Percentiles rank a stretch among this genome's conserved stretches.
These are phyloP conservation scores for Colletotrichum simmondsii DNA, from an alignment of 2,329 filamentous ascomycete species.

Conservation along the genomic window DNA sequence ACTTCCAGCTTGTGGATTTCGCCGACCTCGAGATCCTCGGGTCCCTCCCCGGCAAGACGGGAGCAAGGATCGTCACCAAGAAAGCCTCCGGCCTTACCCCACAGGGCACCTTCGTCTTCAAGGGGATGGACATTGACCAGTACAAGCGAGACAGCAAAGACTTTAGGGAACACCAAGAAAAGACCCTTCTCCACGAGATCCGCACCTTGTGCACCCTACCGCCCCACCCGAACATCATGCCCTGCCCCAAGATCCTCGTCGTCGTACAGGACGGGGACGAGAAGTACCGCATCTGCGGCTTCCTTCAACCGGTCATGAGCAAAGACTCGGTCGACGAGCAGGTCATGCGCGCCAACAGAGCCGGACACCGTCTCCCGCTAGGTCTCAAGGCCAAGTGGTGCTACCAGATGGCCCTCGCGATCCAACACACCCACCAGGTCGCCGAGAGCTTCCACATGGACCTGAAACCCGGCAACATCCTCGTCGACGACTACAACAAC, in stretches of 20 bases:
- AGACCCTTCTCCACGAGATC: slow-evolving; percentile 35
- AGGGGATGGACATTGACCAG: slow-evolving; percentile 32
- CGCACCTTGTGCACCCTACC: slow-evolving; percentile 30
- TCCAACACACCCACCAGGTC: slow-evolving; percentile 37
- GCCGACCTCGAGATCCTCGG: slow-evolving; percentile 15
- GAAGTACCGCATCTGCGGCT: slow-evolving; percentile 32
- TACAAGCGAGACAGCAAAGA: slow-evolving; percentile 15
- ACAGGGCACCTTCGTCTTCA: slow-evolving; percentile 31
- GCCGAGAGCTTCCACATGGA: slow-evolving; percentile 43
- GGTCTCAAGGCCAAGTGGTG: slow-evolving; percentile 38
- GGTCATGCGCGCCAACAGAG: slow-evolving; percentile 32
- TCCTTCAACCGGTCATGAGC: slow-evolving; percentile 32
- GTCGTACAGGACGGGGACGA: slow-evolving; percentile 10
- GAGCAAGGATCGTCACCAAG: slow-evolving; percentile 23
- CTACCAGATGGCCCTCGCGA: slow-evolving; percentile 37
- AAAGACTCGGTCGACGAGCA: slow-evolving; percentile 31
- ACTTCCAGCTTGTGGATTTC: slow-evolving; percentile 24
- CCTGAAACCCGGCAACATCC: slow-evolving; percentile 43
- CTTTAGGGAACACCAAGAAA: slow-evolving; percentile 24
- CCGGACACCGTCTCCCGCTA: slow-evolving; percentile 27
- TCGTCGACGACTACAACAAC: slow-evolving; percentile 35
- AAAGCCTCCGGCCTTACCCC: background rate
- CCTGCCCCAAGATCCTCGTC: slow-evolving; percentile 29
- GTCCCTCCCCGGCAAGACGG: slow-evolving; percentile 33
- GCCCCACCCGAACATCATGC: slow-evolving; percentile 37